Percentiles rank a stretch among this genome's conserved stretches.
These are phyloP conservation scores for Linderniella brevidens DNA, from an alignment of 257 asterid species.

Conservation along the genomic window DNA sequence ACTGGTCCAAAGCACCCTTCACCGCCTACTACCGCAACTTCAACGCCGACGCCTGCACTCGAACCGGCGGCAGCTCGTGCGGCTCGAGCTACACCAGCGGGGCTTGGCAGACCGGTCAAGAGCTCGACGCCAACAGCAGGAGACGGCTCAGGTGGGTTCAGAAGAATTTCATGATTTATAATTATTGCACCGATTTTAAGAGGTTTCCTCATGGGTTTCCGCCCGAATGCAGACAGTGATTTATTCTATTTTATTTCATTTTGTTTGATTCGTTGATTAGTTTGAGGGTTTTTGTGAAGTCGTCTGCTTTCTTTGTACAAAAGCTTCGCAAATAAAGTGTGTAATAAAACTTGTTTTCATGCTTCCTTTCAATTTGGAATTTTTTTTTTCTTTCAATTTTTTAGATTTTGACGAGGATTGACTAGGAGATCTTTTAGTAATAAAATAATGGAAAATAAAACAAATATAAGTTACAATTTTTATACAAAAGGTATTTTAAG, in stretches of 20 bases:
- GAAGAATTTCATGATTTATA: constrained; percentile 26
- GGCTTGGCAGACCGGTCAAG: constrained; percentile 18
- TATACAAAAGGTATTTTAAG: too few relatives aligned
- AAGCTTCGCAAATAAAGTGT: too few relatives aligned
- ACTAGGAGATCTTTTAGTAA: too few relatives aligned
- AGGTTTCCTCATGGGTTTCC: constrained; percentile 22
- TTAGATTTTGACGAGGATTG: too few relatives aligned
- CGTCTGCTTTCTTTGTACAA: too few relatives aligned
- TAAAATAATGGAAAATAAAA: too few relatives aligned
- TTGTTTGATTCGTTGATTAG: too few relatives aligned
- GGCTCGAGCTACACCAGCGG: constrained; percentile 20
- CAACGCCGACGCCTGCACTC: constrained; percentile 13
- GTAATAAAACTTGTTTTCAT: too few relatives aligned
- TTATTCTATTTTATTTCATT: neutral
- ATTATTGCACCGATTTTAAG: constrained; percentile 37
- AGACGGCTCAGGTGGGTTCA: constrained; percentile 13
- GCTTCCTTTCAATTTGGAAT: too few relatives aligned
- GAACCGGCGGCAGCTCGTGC: neutral
- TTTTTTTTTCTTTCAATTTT: too few relatives aligned
- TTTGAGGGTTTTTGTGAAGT: too few relatives aligned
- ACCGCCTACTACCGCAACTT: constrained; percentile 30
- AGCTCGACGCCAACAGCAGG: constrained; percentile 12
- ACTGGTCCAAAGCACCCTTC: constrained; percentile 54
- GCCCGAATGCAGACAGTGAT: constrained; percentile 20
- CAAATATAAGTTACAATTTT: too few relatives aligned